Evolutionary conservation across 257 asterid species (phyloP).

Genomic region (Solanum neorickii): DNA sequence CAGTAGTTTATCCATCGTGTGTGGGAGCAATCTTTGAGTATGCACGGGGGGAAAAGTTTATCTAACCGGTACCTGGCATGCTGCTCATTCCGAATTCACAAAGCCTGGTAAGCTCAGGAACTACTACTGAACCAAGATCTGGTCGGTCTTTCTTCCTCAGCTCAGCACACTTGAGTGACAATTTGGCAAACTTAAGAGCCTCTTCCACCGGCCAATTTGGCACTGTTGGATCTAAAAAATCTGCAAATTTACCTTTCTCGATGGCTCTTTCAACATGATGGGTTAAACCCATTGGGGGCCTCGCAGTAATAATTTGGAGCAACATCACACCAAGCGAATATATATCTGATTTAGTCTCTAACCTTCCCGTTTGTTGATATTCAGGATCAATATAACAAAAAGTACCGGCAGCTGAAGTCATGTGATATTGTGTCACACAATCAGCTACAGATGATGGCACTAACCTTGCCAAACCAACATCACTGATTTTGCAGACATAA

Average conservation of each 20-base stretch:
- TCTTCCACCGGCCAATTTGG: conserved; percentile 69
- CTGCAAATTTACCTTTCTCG: conserved; percentile 34
- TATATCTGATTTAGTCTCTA: conserved; percentile 66
- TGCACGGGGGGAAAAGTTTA: neutral
- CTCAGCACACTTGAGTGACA: conserved; percentile 55
- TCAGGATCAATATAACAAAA: conserved; percentile 81
- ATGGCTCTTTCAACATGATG: conserved; percentile 57
- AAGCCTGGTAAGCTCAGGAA: conserved; percentile 54
- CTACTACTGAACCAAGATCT: conserved; percentile 38
- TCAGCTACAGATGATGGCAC: conserved; percentile 66
- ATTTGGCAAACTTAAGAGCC: conserved; percentile 30
- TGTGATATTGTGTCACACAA: conserved; percentile 54
- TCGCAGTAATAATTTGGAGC: conserved; percentile 68
- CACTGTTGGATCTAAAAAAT: conserved; percentile 59
- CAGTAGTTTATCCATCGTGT: neutral
- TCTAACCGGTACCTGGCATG: neutral
- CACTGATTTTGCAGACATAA: conserved; percentile 66
- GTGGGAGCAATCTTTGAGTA: neutral
- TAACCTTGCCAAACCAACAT: conserved; percentile 68
- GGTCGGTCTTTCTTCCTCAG: conserved; percentile 67
- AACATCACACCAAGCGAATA: conserved; percentile 60
- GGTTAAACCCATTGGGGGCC: conserved; percentile 76
- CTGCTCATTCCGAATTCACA: conserved; percentile 31
- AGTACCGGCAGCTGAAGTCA: conserved; percentile 85
- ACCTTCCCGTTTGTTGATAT: conserved; percentile 66